Base-by-base conservation (phyloP, 495 filamentous ascomycete genomes). In the Tetracladium setigerum region DNA sequence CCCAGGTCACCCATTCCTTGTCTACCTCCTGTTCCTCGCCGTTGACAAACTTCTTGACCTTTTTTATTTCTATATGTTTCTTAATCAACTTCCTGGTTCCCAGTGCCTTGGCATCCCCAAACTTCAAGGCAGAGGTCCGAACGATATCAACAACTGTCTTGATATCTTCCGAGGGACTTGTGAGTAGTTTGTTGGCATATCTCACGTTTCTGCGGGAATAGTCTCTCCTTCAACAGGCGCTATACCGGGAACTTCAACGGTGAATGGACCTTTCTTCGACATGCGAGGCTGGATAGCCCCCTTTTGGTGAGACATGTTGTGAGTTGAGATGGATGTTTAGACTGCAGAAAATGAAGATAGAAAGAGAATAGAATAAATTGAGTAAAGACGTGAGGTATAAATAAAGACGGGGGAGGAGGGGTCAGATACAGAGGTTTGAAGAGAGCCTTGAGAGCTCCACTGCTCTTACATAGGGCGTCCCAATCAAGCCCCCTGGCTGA, bases 1-100 rank as follows among this genome's bases (percentile, higher is more conserved):
- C 80, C 49, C 76, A 83, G 62, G 73, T 83, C 4, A 68, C 72
- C 81, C 81, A 84, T 54, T 80, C 68, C 65, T 83, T 83, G 24
- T 82, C 77, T 2, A 79, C 71, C 62, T 77, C 65, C 35, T 62
- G 62, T 60, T 74, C 68, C 63, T 78, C 62, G 49, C 81, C 80
- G 52, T 83, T 74, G 32, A 82, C 65, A 22, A 77, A 62, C 67
- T 83, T 83, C 63, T 76, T 72, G 12, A 83, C 63, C 62, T 80
- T 81, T 65, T 82, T 84, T 12, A 60, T 74, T 63, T 83, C 79
- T 49, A 67, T 65, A 56, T 84, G 80, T 9, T 65, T 73, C 54
- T 71, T 61, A 57, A 84, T 60, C 13, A 84, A 66, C 49, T 66
- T 73, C n/a, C 81, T 68, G 52, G 66, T 65, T 46, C 76, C 81